Base-by-base conservation (phyloP, 495 filamentous ascomycete species). In the Viridothelium virens region DNA sequence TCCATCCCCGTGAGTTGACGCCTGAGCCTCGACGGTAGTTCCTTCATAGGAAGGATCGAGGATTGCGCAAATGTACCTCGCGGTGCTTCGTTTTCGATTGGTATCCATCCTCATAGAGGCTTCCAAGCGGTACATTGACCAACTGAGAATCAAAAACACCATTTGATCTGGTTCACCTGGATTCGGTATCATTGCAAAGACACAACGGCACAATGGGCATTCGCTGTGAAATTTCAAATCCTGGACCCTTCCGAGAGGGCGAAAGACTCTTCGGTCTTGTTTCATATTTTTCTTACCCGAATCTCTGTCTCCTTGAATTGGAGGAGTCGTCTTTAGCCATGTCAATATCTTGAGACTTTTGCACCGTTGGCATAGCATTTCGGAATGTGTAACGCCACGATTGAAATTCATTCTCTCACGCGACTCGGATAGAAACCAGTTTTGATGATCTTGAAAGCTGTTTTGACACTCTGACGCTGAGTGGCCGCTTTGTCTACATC, bases 101-200 rank as follows among this genome's bases (percentile, higher is more conserved):
- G 62, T 44, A 44, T 64, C 38, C 18, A 64, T 2, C 9, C 38
- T 38, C 3, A 64, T 64, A 39, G 33, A 46, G 37, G 11, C n/a
- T 18, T 64, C 62, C 5, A 64, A 9, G 9, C 62, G 62, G 38
- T 44, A 64, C 33, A 34, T 18, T 2, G 62, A 44, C 62, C 62
- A 64, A 16, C 38, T 14, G 2, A 64, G 38, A 18, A 64, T 38
- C 7, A 64, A 25, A 10, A 46, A n/a, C 2, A 64, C 37, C 14
- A 2, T 46, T n/a, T 64, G 62, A 41, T 44, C 39, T 5, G 39
- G 12, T 44, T 44, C 12, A 12, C 12, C 5, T 44, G 39, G 39
- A 44, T 6, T 44, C 5, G 6, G 6, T 44, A 44, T 44, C 39
- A 44, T 6, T 5, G 6, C 39, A 12, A 44, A 44, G 6, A 44